phyloP scores from a whole-genome alignment of 2,329 filamentous ascomycete species.

The Monosporascus sp. region DNA sequence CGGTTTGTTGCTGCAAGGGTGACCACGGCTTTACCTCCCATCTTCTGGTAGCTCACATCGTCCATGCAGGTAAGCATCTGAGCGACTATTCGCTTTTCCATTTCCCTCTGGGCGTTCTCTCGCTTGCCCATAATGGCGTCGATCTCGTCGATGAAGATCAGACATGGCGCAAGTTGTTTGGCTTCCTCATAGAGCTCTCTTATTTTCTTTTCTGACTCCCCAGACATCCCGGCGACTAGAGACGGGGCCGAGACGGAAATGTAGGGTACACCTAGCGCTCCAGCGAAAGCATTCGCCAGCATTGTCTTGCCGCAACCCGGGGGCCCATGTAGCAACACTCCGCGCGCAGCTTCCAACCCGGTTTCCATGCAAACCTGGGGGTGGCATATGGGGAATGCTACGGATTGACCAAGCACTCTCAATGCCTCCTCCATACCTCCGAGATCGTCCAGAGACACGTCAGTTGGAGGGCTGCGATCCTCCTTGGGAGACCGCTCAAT shows the following conservation, averaged over 20 bases:
- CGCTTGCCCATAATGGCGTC: constrained; percentile 86
- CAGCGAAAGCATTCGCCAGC: constrained; percentile 74
- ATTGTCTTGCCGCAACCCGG: constrained; percentile 85
- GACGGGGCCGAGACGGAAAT: constrained; percentile 78
- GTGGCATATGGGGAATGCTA: constrained; percentile 67
- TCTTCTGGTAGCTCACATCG: constrained; percentile 65
- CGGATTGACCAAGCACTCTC: constrained; percentile 61
- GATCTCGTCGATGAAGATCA: constrained; percentile 89
- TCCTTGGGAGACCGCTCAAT: constrained; percentile 40
- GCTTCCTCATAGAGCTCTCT: constrained; percentile 85
- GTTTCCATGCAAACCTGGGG: constrained; percentile 61
- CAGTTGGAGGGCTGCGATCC: constrained; percentile 60
- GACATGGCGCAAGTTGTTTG: constrained; percentile 75
- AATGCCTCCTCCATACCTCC: constrained; percentile 73
- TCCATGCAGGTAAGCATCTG: constrained; percentile 86
- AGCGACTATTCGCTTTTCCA: constrained; percentile 81
- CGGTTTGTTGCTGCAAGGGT: constrained; percentile 88
- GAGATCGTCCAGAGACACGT: constrained; percentile 64
- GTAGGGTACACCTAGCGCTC: constrained; percentile 69
- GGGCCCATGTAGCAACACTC: constrained; percentile 75
- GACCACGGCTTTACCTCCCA: constrained; percentile 70
- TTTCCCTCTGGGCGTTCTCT: constrained; percentile 77
- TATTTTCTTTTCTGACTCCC: constrained; percentile 83
- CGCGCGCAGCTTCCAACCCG: constrained; percentile 65
- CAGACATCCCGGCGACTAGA: constrained; percentile 80